Conservation (phyloP, 202 grass and related monocot genomes). For the Miscanthus sacchariflorus region DNA sequence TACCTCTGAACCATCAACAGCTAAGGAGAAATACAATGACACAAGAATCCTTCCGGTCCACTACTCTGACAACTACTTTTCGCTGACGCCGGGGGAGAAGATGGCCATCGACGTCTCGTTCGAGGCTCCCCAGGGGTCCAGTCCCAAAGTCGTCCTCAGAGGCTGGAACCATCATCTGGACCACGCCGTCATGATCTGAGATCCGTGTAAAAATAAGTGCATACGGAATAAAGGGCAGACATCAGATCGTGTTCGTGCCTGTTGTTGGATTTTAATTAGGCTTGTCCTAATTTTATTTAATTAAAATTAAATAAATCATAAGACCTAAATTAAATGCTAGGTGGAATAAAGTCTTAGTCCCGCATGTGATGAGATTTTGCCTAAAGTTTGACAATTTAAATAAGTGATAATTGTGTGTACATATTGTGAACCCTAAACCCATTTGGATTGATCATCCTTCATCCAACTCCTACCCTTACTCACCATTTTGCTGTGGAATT, state of each 20-base stretch:
- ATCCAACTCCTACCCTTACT: too few relatives aligned
- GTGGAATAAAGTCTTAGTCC: not conserved
- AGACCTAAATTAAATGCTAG: not conserved
- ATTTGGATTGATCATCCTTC: too few relatives aligned
- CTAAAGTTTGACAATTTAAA: too few relatives aligned
- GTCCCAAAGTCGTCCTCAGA: conserved; percentile 65
- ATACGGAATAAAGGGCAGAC: not conserved
- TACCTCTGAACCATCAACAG: conserved; percentile 49
- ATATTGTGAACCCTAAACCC: too few relatives aligned
- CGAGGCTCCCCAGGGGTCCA: conserved; percentile 66
- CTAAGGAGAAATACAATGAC: conserved; percentile 54
- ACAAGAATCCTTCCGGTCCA: conserved; percentile 94
- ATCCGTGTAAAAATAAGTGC: not conserved
- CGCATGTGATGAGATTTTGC: too few relatives aligned
- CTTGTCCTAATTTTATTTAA: not conserved
- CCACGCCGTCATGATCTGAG: conserved; percentile 55
- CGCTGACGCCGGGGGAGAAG: conserved; percentile 76
- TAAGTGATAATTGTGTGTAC: too few relatives aligned
- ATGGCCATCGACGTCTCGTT: conserved; percentile 68
- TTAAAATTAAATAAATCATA: not conserved
- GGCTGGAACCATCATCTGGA: conserved; percentile 81
- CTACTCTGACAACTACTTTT: conserved; percentile 94
- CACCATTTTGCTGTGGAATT: too few relatives aligned
- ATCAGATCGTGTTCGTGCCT: not conserved
- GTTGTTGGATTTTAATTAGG: not conserved